Base-by-base conservation (phyloP, 2,329 filamentous ascomycete species). In the Juglanconis juglandina region DNA sequence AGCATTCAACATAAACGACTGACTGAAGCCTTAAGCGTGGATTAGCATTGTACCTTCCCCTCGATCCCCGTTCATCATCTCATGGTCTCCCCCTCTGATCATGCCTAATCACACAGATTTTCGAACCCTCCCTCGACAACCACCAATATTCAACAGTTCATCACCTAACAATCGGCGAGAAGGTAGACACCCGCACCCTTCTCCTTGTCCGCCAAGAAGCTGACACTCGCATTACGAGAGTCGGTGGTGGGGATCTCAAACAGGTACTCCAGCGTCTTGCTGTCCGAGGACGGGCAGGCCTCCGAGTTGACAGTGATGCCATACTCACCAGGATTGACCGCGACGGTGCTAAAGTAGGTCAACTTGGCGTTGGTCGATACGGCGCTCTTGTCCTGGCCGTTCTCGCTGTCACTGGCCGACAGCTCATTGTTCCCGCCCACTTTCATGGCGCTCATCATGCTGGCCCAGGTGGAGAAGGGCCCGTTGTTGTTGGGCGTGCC, bases 171-270 rank as follows among this genome's bases (percentile, higher is more conserved):
- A 35, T 63, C 53, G 34, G 61, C 61, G 6, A 63, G 54, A 54
- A 63, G 24, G 46, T 63, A 63, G 34, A 61, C 47, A 5, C 61
- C 61, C 17, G 58, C 50, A 10, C 58, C 61, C 41, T 60, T 51
- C 32, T 61, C 54, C 32, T 41, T 53, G 44, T 34, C 44, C 11
- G 44, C 61, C n/a, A 58, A 37, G 10, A 63, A 63, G 37, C 51
- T 50, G 41, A 63, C 58, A 30, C 61, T 63, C 30, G 54, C 61
- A 54, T 63, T 47, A 56, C 58, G 61, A 50, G 51, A 37, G 47
- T 63, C 61, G 6, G 58, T 61, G n/a, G 33, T 44, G 46, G 61
- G 61, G 37, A 63, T 53, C 61, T 63, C 61, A 42, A 63, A 61
- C 10, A 63, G 33, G 24, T 61, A 63, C 7, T 55, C 53, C 30